Evolutionary conservation across 306 rosid genomes (phyloP).

Genomic region (Casuarina cunninghamiana): DNA sequence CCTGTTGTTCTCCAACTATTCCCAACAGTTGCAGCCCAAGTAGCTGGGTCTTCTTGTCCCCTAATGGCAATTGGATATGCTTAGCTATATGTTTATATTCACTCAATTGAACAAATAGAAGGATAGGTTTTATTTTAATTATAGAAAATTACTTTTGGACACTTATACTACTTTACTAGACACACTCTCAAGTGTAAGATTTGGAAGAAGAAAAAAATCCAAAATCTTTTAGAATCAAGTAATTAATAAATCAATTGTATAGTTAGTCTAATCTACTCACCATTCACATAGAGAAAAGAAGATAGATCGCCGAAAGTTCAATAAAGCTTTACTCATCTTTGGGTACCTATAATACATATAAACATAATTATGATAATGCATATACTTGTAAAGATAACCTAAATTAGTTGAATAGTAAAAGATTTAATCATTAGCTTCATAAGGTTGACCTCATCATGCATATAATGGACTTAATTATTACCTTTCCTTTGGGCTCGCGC

Average conservation of each 20-base stretch:
- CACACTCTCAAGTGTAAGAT: too few species aligned
- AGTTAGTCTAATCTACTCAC: constrained; percentile 36
- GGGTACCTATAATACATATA: constrained; percentile 52
- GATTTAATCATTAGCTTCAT: too few species aligned
- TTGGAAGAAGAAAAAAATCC: too few species aligned
- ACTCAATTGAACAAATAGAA: too few species aligned
- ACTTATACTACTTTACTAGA: too few species aligned
- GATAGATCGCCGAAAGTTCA: constrained; percentile 49
- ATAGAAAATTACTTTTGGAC: too few species aligned
- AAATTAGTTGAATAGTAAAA: too few species aligned
- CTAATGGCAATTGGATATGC: constrained; percentile 11
- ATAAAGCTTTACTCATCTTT: constrained; percentile 58
- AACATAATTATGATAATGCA: background rate
- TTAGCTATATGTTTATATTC: too few species aligned
- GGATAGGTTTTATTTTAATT: too few species aligned
- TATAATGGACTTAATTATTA: constrained; percentile 13
- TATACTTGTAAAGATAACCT: background rate
- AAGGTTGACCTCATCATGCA: background rate
- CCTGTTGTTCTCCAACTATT: constrained; percentile 88
- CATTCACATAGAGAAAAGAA: constrained; percentile 76
- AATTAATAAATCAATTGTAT: too few species aligned
- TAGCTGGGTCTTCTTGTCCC: constrained; percentile 74
- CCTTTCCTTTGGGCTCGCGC: constrained; percentile 64
- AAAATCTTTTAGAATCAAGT: too few species aligned
- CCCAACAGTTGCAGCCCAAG: constrained; percentile 62